phyloP scores from a whole-genome alignment of 2,329 filamentous ascomycete genomes.

The Aspergillus sojae region DNA sequence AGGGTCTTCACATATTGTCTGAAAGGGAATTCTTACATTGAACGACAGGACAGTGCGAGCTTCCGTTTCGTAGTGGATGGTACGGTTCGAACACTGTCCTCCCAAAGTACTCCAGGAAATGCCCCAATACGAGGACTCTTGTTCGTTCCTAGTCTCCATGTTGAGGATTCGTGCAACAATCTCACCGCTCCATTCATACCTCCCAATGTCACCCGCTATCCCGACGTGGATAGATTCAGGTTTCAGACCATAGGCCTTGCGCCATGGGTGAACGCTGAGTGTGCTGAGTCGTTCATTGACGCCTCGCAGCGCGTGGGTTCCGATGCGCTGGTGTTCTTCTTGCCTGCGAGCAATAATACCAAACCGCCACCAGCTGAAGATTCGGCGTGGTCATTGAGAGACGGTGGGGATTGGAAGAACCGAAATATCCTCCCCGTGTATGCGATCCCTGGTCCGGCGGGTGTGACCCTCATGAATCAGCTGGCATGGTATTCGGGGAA shows the following conservation, averaged over 20 bases:
- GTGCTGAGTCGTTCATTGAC: slow-evolving; percentile 72
- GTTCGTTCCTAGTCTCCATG: slow-evolving; percentile 74
- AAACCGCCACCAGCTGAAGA: slow-evolving; percentile 69
- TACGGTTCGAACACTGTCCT: slow-evolving; percentile 77
- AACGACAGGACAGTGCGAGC: slow-evolving; percentile 32
- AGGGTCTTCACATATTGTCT: not conserved
- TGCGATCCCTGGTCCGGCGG: slow-evolving; percentile 71
- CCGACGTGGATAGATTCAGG: slow-evolving; percentile 66
- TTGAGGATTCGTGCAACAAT: slow-evolving; percentile 63
- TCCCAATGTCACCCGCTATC: slow-evolving; percentile 70
- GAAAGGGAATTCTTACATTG: not conserved
- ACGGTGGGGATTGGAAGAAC: slow-evolving; percentile 70
- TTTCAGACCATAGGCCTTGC: slow-evolving; percentile 80
- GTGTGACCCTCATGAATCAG: slow-evolving; percentile 69
- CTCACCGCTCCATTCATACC: slow-evolving; percentile 70
- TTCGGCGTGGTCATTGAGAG: slow-evolving; percentile 69
- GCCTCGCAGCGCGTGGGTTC: slow-evolving; percentile 63
- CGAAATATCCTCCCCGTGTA: slow-evolving; percentile 79
- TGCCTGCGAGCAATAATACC: slow-evolving; percentile 49
- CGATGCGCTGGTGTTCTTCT: slow-evolving; percentile 61
- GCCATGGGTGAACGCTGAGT: slow-evolving; percentile 78
- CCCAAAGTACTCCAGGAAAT: slow-evolving; percentile 63
- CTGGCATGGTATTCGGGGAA: slow-evolving; percentile 78
- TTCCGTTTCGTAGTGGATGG: slow-evolving; percentile 42
- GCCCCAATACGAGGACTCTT: slow-evolving; percentile 74